Percentiles rank a stretch among this genome's conserved stretches.
Conservation (phyloP, 352 stramenopile species). For the Phytopythium helicoides region DNA sequence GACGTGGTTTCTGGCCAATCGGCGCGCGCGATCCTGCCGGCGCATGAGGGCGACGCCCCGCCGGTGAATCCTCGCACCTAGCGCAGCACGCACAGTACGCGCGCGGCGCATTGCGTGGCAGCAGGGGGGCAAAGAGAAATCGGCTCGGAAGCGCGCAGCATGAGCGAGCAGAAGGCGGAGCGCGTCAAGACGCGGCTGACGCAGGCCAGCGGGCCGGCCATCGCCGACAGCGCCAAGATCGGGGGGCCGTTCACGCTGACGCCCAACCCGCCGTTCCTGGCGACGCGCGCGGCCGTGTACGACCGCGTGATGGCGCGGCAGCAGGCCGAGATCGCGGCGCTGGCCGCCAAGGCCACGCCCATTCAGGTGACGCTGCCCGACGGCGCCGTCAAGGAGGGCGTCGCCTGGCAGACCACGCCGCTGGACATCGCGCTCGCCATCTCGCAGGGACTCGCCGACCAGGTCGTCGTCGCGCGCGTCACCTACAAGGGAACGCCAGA, state of each 20-base stretch:
- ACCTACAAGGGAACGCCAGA: constrained; percentile 64
- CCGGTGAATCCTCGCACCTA: no score
- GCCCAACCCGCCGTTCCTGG: constrained; percentile 84
- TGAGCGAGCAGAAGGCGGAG: constrained; percentile 16
- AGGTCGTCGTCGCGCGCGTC: constrained; percentile 93
- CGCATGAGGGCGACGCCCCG: no score
- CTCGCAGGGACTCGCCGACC: constrained; percentile 94
- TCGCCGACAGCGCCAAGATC: constrained; percentile 71
- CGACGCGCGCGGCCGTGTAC: constrained; percentile 80
- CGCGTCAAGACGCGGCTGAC: constrained; percentile 81
- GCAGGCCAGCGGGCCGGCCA: constrained; percentile 66
- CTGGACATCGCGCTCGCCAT: constrained; percentile 95
- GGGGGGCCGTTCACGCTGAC: constrained; percentile 76
- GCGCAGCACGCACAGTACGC: no score
- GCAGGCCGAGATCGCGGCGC: constrained; percentile 61
- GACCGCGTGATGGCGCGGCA: constrained; percentile 79
- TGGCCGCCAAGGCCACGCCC: constrained; percentile 79
- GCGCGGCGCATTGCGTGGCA: neutral
- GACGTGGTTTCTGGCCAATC: no score
- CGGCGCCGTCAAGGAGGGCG: constrained; percentile 90
- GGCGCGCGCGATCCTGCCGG: no score
- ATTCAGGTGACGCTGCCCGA: constrained; percentile 98
- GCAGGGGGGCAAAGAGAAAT: neutral
- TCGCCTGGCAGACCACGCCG: constrained; percentile 94
- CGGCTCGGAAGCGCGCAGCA: neutral